A percentile compares a stretch with the other conserved stretches of the same genome.
Evolutionary conservation across 139 green algal genomes (phyloP).

Genomic region (Micractinium conductrix): DNA sequence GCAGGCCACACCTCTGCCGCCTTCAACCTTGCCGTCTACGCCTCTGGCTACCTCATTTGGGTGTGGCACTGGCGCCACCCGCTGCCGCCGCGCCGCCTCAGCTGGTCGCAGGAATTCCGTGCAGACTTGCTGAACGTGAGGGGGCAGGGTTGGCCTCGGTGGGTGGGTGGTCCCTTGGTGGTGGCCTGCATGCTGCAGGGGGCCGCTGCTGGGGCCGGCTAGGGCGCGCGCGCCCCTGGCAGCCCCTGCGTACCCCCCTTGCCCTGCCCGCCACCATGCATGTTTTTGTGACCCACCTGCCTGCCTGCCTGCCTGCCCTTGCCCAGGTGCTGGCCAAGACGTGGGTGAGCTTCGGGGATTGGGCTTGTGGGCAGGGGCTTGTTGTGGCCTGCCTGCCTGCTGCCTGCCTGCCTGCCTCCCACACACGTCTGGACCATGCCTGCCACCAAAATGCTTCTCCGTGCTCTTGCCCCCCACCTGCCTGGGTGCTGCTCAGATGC

Average conservation of each 20-base stretch:
- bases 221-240: too few species aligned
- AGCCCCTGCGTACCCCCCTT: too few species aligned
- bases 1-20: slow-evolving; percentile 39
- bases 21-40: slow-evolving; percentile 44
- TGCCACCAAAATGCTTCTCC: not conserved
- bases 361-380: too few species aligned
- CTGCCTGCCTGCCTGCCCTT: too few species aligned
- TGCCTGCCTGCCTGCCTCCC: not conserved
- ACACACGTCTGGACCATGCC: too few species aligned
- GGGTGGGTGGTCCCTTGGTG: too few species aligned
- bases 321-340: slow-evolving; percentile 48
- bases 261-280: too few species aligned
- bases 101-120: slow-evolving; percentile 32
- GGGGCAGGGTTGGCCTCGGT: too few species aligned
- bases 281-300: too few species aligned
- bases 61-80: slow-evolving; percentile 43
- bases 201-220: too few species aligned
- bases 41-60: slow-evolving; percentile 50
- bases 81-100: not conserved
- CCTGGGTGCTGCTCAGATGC: not conserved
- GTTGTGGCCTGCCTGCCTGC: not conserved
- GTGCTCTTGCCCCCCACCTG: not conserved
- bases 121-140: slow-evolving; percentile 40
- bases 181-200: too few species aligned
- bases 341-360: too few species aligned